Evolutionary conservation across 1,284 basidiomycete species (phyloP).

Genomic region (Boletus calvinii): DNA sequence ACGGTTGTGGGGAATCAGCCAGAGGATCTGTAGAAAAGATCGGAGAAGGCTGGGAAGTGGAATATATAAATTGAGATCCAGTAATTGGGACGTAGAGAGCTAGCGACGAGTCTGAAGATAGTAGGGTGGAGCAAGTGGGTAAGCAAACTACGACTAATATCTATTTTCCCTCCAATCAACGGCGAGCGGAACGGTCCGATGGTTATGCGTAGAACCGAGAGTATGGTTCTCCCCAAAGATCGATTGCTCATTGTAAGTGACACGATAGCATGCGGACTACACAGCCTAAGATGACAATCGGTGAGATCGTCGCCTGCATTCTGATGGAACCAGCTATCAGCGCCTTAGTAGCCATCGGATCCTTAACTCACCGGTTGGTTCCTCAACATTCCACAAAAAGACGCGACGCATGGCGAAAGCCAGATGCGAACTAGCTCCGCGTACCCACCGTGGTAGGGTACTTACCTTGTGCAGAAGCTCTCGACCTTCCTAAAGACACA

Average conservation of each 20-base stretch:
- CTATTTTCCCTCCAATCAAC: conserved; percentile 3
- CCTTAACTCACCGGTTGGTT: not conserved
- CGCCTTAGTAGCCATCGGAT: not conserved
- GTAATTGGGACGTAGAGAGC: not conserved
- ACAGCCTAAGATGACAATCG: conserved; percentile 2
- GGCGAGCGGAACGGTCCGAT: conserved; percentile 1
- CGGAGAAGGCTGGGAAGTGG: not conserved
- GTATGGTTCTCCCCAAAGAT: no score
- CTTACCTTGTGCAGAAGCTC: not conserved
- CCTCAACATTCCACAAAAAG: not conserved
- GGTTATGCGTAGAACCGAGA: not conserved
- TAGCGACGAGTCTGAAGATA: not conserved
- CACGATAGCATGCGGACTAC: not conserved
- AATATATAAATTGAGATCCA: no score
- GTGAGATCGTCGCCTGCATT: conserved; percentile 1
- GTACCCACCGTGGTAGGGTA: not conserved
- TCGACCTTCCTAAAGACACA: not conserved
- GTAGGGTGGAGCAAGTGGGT: no score
- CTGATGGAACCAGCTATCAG: not conserved
- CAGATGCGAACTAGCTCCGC: conserved; percentile 1
- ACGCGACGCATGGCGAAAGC: not conserved
- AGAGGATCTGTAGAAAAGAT: not conserved
- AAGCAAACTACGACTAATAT: not conserved
- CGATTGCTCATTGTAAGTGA: conserved; percentile 1
- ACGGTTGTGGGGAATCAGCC: not conserved